A percentile compares a stretch with the other conserved stretches of the same genome.
phyloP scores from a whole-genome alignment of 805 yeast species.

The Zygosaccharomyces pseudorouxii region DNA sequence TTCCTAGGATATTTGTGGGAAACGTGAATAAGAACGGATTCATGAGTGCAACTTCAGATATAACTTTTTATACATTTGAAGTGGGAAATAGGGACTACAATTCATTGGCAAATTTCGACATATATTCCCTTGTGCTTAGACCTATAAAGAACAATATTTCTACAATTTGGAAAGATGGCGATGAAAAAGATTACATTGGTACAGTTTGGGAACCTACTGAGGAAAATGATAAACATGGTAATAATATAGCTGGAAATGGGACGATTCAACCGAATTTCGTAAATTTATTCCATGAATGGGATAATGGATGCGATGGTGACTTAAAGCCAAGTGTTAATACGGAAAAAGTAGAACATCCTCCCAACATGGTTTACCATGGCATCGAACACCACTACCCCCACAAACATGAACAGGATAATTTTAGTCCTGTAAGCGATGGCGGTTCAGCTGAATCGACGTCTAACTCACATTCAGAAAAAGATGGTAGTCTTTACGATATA shows the following conservation, averaged over 20 bases:
- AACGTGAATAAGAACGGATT: conserved; percentile 14
- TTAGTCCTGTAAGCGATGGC: neutral
- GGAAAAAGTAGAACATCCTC: too few species aligned
- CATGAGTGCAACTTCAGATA: conserved; percentile 10
- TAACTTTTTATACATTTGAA: conserved; percentile 16
- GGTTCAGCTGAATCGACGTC: neutral
- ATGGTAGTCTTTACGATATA: conserved; percentile 6
- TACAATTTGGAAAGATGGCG: conserved; percentile 19
- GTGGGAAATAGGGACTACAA: neutral
- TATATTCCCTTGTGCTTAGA: conserved; percentile 8
- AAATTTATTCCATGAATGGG: conserved; percentile 9
- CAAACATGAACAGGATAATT: neutral
- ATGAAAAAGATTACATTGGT: conserved; percentile 14
- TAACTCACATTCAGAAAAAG: neutral
- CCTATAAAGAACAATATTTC: conserved; percentile 11
- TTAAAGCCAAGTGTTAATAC: neutral
- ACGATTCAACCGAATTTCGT: conserved; percentile 11
- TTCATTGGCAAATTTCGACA: conserved; percentile 5
- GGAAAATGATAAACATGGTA: neutral
- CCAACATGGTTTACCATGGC: neutral
- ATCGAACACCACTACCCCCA: neutral
- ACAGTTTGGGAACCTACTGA: conserved; percentile 4
- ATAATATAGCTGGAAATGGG: neutral
- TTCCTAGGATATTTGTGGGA: conserved; percentile 12
- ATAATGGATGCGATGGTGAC: neutral